Evolutionary conservation across 768 basidiomycete genomes (phyloP).

Genomic region (Myochromella boudieri): DNA sequence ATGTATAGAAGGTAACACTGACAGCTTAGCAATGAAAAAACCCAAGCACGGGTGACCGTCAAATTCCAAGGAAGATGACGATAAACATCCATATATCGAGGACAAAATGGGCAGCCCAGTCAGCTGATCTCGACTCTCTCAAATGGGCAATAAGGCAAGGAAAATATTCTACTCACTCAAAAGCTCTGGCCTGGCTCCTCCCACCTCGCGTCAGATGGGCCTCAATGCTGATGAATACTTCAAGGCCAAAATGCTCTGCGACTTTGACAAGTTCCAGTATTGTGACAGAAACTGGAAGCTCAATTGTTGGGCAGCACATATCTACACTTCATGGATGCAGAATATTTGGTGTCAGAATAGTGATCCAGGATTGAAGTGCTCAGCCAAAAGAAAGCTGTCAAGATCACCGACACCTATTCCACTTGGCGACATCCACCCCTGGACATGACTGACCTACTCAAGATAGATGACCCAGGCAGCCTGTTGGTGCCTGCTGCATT

Average conservation of each 20-base stretch:
- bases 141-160: conserved; percentile 8
- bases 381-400: neutral
- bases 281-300: conserved; percentile 19
- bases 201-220: conserved; percentile 5
- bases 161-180: conserved; percentile 12
- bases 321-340: conserved; percentile 12
- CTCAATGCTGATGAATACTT: conserved; percentile 8
- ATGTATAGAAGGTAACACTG: conserved; percentile 5
- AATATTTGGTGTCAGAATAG: conserved; percentile 5
- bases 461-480: conserved; percentile 3
- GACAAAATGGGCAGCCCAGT: conserved; percentile 4
- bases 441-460: neutral
- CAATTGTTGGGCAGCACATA: conserved; percentile 5
- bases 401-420: neutral
- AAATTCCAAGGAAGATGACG: conserved; percentile 3
- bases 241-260: conserved; percentile 7
- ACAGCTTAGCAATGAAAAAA: conserved; percentile 11
- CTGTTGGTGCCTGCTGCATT: neutral
- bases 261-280: conserved; percentile 16
- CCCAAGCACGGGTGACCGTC: conserved; percentile 6
- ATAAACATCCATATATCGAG: conserved; percentile 15
- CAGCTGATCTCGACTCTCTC: neutral
- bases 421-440: too few species aligned
- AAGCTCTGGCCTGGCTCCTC: neutral
- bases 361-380: neutral